Evolutionary conservation across 345 rosid species (phyloP), one percentile per base, ranked within the genome.

Genomic region (Gynandropsis gynandra): DNA sequence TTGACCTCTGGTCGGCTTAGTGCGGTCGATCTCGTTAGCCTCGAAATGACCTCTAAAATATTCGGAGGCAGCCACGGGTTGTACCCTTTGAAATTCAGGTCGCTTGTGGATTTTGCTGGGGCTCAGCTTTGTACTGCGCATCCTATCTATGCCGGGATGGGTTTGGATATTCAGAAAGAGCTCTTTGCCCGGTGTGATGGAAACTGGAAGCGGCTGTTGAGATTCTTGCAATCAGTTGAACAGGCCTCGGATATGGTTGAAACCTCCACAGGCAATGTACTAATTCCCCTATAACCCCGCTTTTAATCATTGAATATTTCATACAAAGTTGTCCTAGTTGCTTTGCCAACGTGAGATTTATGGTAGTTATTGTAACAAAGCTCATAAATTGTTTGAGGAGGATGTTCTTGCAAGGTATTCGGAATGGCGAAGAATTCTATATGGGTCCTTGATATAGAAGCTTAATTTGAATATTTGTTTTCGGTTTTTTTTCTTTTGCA

Each of bases 251-350:
- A 74, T 60, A 70, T 67, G 61, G 96, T 82, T 47, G 72, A 84
- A 65, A 90, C 92, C 59, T 74, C 92, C 56, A 81, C 85, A 62
- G 87, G 95, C 95, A 84, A 87, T 61, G 98, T 84, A 89, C 68
- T 78, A 64, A 40, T 76, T 77, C 40, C 50, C 40, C 29, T 10
- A 0, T 11, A 18, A 56, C 13, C 35, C 35, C 58, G 21, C 47
- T 52, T 52, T 42, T 59, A 20, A 40, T 38, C 5, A n/a, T 48
- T 33, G 44, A 50, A 20, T 39, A 1, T 13, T 54, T 27, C 16
- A 11, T 12, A 10, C 16, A 52, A 35, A 10, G 8, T 52, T 56
- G 37, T 37, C 10, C 52, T 58, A 21, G 19, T 12, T 47, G 12
- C 19, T 37, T 10, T 37, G 9, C 9, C 15, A 37, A 24, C 5